Conservation (phyloP, 306 rosid genomes). For the Morella rubra region DNA sequence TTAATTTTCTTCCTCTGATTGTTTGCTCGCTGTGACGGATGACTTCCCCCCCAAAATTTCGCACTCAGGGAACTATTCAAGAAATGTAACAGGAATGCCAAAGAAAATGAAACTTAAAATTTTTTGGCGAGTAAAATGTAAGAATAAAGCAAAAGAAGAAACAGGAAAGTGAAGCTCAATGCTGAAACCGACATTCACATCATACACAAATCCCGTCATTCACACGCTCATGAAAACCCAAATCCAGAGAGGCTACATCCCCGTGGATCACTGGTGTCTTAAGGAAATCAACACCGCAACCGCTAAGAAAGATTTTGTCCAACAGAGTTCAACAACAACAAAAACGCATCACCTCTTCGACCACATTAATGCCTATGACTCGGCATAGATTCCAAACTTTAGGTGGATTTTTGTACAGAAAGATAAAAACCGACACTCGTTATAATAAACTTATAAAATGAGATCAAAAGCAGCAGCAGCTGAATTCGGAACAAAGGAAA, state of each 20-base stretch:
- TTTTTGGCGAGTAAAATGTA: neutral
- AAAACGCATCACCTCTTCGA: constrained; percentile 39
- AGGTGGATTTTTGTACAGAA: constrained; percentile 51
- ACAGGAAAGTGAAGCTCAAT: constrained; percentile 15
- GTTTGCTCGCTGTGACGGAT: constrained; percentile 22
- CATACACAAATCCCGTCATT: constrained; percentile 3
- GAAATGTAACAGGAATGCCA: constrained; percentile 25
- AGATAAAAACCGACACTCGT: constrained; percentile 52
- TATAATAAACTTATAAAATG: constrained; percentile 15
- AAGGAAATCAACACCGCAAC: constrained; percentile 37
- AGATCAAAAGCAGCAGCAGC: constrained; percentile 42
- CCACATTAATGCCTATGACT: constrained; percentile 38
- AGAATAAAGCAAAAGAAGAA: constrained; percentile 24
- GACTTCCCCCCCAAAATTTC: constrained; percentile 21
- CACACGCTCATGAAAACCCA: constrained; percentile 30
- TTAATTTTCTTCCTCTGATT: constrained; percentile 27
- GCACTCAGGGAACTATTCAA: neutral
- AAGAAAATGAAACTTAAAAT: constrained; percentile 16
- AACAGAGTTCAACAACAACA: constrained; percentile 33
- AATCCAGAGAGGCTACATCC: constrained; percentile 13
- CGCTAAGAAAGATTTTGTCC: constrained; percentile 30
- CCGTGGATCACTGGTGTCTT: constrained; percentile 24
- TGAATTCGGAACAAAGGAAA: constrained; percentile 61
- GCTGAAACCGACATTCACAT: constrained; percentile 26
- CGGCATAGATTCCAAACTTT: constrained; percentile 60